A percentile compares a stretch with the other conserved stretches of the same genome.
These are phyloP conservation scores for Ceratocystis harringtonii DNA, from an alignment of 2,329 filamentous ascomycete genomes.

Conservation along the genomic window DNA sequence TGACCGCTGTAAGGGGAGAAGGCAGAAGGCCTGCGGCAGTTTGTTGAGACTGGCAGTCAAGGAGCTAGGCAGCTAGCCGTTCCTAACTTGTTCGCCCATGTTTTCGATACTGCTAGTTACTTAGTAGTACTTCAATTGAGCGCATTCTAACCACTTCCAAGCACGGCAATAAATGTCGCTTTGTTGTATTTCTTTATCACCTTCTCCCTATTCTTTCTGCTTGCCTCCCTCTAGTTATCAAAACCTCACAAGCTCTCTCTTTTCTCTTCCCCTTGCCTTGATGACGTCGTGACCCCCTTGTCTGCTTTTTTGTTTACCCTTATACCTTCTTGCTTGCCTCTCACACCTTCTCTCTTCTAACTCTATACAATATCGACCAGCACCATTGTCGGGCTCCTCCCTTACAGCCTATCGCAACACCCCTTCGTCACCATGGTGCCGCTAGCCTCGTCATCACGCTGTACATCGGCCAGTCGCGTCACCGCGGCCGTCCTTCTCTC, in stretches of 20 bases:
- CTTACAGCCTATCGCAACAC: neutral
- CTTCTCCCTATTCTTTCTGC: neutral
- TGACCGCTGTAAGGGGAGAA: neutral
- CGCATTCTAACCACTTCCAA: neutral
- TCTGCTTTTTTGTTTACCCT: neutral
- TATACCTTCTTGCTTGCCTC: no score
- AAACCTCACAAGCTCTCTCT: neutral
- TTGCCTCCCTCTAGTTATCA: neutral
- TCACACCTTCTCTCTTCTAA: neutral
- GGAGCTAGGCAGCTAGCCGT: neutral
- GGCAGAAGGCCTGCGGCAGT: neutral
- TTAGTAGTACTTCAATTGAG: neutral
- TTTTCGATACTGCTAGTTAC: no score
- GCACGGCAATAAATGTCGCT: neutral
- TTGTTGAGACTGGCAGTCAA: neutral
- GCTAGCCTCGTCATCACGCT: conserved; percentile 20
- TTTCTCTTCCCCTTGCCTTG: neutral
- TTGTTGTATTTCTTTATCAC: neutral
- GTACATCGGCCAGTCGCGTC: conserved; percentile 45
- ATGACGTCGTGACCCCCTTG: conserved; percentile 10
- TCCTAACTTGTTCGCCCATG: neutral
- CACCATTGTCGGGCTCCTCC: neutral
- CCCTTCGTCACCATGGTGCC: neutral
- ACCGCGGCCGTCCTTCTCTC: conserved; percentile 50
- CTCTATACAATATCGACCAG: neutral